phyloP scores from a whole-genome alignment of 108 stramenopile species.

The Cyclotella atomus region DNA sequence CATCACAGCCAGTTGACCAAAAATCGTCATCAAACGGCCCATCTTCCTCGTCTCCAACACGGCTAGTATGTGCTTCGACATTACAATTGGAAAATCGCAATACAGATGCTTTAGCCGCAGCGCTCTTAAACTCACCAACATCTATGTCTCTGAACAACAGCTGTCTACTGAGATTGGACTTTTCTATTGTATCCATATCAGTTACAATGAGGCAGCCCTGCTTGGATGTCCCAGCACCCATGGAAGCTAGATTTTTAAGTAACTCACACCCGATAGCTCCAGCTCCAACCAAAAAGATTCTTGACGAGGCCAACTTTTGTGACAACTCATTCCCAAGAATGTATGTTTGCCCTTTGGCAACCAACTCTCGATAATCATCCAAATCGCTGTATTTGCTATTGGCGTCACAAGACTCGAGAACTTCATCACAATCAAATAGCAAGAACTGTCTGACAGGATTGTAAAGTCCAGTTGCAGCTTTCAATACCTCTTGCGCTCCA shows the following conservation, averaged over 20 bases:
- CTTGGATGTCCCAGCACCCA: slow-evolving; percentile 72
- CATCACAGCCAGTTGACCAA: slow-evolving; percentile 85
- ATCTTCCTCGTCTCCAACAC: slow-evolving; percentile 72
- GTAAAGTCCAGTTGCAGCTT: slow-evolving; percentile 84
- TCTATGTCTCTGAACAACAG: slow-evolving; percentile 91
- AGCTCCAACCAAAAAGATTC: slow-evolving; percentile 96
- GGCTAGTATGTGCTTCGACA: slow-evolving; percentile 82
- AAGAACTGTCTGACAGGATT: slow-evolving; percentile 87
- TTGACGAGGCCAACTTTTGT: slow-evolving; percentile 50
- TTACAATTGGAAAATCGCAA: slow-evolving; percentile 61
- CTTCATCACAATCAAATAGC: slow-evolving; percentile 90
- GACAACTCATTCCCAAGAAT: slow-evolving; percentile 63
- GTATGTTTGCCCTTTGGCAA: slow-evolving; percentile 43
- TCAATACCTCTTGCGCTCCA: slow-evolving; percentile 87
- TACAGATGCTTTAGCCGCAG: slow-evolving; percentile 70
- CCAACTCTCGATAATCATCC: not conserved
- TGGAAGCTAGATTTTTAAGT: slow-evolving; percentile 95
- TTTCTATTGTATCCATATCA: slow-evolving; percentile 99
- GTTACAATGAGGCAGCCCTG: slow-evolving; percentile 76
- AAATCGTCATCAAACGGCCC: slow-evolving; percentile 81
- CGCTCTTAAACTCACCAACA: slow-evolving; percentile 89
- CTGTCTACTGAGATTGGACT: slow-evolving; percentile 98
- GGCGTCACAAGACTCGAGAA: slow-evolving; percentile 46
- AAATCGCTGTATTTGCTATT: slow-evolving; percentile 14
- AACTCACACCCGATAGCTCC: slow-evolving; percentile 99